A percentile compares a stretch with the other conserved stretches of the same genome.
These are phyloP conservation scores for Fusarium burgessii DNA, from an alignment of 2,329 filamentous ascomycete genomes.

Conservation along the genomic window DNA sequence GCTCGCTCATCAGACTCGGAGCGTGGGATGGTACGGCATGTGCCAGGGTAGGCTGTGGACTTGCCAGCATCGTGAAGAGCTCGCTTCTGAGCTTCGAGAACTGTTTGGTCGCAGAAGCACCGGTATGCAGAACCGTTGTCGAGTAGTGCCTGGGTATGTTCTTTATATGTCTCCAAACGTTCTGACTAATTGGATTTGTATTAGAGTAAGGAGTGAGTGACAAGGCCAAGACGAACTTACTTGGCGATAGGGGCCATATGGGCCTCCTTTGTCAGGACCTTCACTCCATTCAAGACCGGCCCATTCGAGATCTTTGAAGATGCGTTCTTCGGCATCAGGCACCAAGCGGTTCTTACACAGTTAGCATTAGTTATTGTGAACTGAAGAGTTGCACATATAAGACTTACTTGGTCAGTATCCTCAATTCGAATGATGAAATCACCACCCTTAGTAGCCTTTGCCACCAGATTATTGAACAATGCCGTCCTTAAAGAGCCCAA, in stretches of 20 bases:
- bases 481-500: slow-evolving; percentile 92
- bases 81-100: slow-evolving; percentile 75
- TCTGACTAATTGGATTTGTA: slow-evolving; percentile 72
- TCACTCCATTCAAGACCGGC: slow-evolving; percentile 94
- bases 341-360: slow-evolving; percentile 79
- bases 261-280: slow-evolving; percentile 85
- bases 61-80: slow-evolving; percentile 66
- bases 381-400: background rate
- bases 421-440: slow-evolving; percentile 93
- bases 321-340: slow-evolving; percentile 78
- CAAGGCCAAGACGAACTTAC: slow-evolving; percentile 56
- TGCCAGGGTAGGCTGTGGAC: slow-evolving; percentile 67
- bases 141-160: slow-evolving; percentile 77
- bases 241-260: slow-evolving; percentile 87
- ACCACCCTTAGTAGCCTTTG: slow-evolving; percentile 81
- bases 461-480: slow-evolving; percentile 94
- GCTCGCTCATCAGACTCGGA: slow-evolving; percentile 79
- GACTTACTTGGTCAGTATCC: slow-evolving; percentile 87
- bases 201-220: background rate
- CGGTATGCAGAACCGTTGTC: slow-evolving; percentile 82
- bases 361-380: slow-evolving; percentile 1
- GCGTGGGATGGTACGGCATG: slow-evolving; percentile 74
- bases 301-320: slow-evolving; percentile 88
- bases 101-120: slow-evolving; percentile 87
- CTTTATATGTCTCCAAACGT: slow-evolving; percentile 77